phyloP scores from a whole-genome alignment of 805 yeast species.

The Metschnikowia aberdeeniae region DNA sequence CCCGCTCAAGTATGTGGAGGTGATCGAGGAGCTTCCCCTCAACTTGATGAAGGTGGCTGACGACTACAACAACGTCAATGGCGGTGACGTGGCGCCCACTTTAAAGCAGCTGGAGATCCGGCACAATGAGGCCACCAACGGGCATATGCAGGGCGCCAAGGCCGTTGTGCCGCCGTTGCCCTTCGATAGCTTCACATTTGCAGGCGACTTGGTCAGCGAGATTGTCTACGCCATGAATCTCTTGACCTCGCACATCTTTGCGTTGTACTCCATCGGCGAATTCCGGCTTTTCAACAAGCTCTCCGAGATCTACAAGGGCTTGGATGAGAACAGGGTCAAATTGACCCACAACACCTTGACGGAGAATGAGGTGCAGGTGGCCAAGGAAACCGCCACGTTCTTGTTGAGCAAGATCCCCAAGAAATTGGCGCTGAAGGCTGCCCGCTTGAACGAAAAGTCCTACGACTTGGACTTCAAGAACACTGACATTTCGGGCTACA shows the following conservation, averaged over 20 bases:
- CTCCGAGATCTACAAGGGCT: conserved; percentile 46
- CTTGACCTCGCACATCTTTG: conserved; percentile 60
- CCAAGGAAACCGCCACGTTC: conserved; percentile 49
- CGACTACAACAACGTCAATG: conserved; percentile 24
- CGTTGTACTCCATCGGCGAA: conserved; percentile 69
- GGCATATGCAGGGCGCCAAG: conserved; percentile 4
- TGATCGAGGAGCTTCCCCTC: conserved; percentile 42
- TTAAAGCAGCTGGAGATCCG: conserved; percentile 30
- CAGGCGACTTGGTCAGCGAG: conserved; percentile 47
- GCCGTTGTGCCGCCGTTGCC: conserved; percentile 51
- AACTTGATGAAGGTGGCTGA: conserved; percentile 24
- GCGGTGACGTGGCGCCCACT: conserved; percentile 26
- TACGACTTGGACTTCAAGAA: conserved; percentile 37
- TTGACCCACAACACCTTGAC: conserved; percentile 51
- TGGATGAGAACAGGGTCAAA: conserved; percentile 57
- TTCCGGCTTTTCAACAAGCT: conserved; percentile 58
- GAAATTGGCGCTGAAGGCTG: conserved; percentile 43
- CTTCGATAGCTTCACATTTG: conserved; percentile 39
- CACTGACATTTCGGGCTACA: conserved; percentile 60
- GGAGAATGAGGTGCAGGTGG: conserved; percentile 43
- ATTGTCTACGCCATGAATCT: conserved; percentile 53
- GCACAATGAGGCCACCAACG: conserved; percentile 22
- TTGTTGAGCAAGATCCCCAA: conserved; percentile 59
- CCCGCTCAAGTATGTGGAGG: conserved; percentile 53
- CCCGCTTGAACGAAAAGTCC: conserved; percentile 36